Percentiles rank a stretch among this genome's conserved stretches.
These are phyloP conservation scores for Tardiomyces blankii DNA, from an alignment of 1,139 yeast genomes.

Conservation along the genomic window DNA sequence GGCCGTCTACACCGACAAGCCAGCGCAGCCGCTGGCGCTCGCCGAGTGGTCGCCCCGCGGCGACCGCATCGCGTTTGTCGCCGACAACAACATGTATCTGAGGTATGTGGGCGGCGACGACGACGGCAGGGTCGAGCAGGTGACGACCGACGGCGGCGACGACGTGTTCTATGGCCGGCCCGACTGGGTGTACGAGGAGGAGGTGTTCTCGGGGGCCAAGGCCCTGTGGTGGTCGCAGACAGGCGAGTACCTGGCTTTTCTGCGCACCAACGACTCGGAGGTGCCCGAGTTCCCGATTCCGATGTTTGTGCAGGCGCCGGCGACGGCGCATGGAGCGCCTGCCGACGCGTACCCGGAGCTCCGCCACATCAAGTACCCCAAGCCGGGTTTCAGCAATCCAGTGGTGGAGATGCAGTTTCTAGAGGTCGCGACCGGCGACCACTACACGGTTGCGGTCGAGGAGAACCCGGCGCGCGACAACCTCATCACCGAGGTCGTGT, in stretches of 20 bases:
- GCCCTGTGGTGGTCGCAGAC: constrained; percentile 87
- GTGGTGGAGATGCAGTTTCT: constrained; percentile 38
- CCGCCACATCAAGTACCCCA: constrained; percentile 64
- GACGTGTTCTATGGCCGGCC: constrained; percentile 76
- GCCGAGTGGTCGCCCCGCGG: constrained; percentile 74
- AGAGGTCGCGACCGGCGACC: constrained; percentile 26
- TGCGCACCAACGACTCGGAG: constrained; percentile 57
- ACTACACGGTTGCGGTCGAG: constrained; percentile 19
- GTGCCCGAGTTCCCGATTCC: constrained; percentile 61
- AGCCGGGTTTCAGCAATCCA: constrained; percentile 77
- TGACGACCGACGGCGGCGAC: constrained; percentile 61
- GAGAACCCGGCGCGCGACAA: constrained; percentile 16
- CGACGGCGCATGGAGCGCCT: constrained; percentile 14
- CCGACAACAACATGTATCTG: constrained; percentile 50
- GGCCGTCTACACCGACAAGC: constrained; percentile 31
- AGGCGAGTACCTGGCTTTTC: constrained; percentile 51
- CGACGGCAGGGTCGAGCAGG: constrained; percentile 23
- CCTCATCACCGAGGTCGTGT: constrained; percentile 57
- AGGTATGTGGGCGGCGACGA: constrained; percentile 22
- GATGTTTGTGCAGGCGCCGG: constrained; percentile 37
- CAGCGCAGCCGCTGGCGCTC: constrained; percentile 28
- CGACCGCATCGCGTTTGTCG: constrained; percentile 53
- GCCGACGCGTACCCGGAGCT: constrained; percentile 47
- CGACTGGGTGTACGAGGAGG: constrained; percentile 98
- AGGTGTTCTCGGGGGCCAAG: constrained; percentile 51